These are phyloP conservation scores for Rhizoclosmatium globosum DNA, from an alignment of 192 early-diverging fungal species.

Conservation along the genomic window DNA sequence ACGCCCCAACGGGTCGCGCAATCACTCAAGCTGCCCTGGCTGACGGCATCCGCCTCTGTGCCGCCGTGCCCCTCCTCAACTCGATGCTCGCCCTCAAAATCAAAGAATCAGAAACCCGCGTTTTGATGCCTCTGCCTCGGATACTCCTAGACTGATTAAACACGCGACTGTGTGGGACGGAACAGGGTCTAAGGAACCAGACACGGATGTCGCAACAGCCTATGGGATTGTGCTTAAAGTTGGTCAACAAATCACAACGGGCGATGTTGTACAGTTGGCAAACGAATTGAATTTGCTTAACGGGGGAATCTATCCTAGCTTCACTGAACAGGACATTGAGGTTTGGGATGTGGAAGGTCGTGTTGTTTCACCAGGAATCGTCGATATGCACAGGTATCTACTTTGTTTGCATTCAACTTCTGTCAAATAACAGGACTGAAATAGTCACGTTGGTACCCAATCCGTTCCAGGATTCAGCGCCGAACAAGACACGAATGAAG, in stretches of 20 bases:
- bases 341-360: slow-evolving; percentile 66
- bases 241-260: background rate
- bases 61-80: background rate
- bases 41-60: background rate
- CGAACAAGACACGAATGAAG: slow-evolving; percentile 72
- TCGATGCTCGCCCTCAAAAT: background rate
- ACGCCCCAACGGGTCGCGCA: too few relatives aligned
- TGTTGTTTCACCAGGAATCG: slow-evolving; percentile 77
- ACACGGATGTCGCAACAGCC: background rate
- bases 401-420: background rate
- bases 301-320: background rate
- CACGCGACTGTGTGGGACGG: slow-evolving; percentile 21
- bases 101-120: background rate
- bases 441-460: slow-evolving; percentile 65
- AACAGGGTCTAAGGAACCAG: background rate
- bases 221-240: background rate
- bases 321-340: background rate
- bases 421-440: background rate
- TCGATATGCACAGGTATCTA: slow-evolving; percentile 71
- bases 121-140: background rate
- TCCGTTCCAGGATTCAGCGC: slow-evolving; percentile 69
- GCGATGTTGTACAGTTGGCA: background rate
- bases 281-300: background rate
- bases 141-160: slow-evolving; percentile 34
- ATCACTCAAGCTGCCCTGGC: background rate